Conservation (phyloP, 2,329 filamentous ascomycete genomes). For the Blastomyces gilchristii region DNA sequence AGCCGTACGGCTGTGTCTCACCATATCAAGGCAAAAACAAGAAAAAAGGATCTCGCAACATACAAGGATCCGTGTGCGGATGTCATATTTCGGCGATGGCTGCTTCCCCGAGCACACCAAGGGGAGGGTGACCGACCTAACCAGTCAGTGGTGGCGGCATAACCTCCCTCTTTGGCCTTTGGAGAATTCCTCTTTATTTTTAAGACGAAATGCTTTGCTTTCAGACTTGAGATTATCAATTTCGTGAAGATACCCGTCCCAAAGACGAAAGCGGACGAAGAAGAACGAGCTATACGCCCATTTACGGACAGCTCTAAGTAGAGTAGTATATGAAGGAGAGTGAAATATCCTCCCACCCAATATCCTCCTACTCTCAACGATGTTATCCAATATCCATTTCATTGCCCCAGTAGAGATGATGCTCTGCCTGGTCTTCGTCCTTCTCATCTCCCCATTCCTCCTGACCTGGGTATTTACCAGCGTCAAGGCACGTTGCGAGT, state of each 20-base stretch:
- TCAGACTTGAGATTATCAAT: not conserved
- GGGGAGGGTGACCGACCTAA: not conserved
- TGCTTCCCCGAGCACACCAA: not conserved
- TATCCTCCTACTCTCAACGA: not conserved
- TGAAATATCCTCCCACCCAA: no score
- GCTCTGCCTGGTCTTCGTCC: not conserved
- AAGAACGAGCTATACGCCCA: not conserved
- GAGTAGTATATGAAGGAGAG: not conserved
- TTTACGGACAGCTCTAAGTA: not conserved
- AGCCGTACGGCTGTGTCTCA: not conserved
- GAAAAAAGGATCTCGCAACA: not conserved
- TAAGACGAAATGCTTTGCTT: not conserved
- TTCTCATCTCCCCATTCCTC: not conserved
- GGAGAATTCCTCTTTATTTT: not conserved
- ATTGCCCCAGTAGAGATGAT: not conserved
- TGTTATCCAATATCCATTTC: not conserved
- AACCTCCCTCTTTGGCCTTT: no score
- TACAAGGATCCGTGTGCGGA: not conserved
- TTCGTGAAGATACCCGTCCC: not conserved
- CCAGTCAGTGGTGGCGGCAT: not conserved
- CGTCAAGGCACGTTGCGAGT: not conserved
- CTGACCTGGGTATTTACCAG: not conserved
- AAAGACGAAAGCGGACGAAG: not conserved
- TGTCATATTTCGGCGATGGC: not conserved
- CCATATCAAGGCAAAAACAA: not conserved